Base-by-base conservation (phyloP, 225 moss, liverwort and hornwort genomes). In the Lunularia cruciata region DNA sequence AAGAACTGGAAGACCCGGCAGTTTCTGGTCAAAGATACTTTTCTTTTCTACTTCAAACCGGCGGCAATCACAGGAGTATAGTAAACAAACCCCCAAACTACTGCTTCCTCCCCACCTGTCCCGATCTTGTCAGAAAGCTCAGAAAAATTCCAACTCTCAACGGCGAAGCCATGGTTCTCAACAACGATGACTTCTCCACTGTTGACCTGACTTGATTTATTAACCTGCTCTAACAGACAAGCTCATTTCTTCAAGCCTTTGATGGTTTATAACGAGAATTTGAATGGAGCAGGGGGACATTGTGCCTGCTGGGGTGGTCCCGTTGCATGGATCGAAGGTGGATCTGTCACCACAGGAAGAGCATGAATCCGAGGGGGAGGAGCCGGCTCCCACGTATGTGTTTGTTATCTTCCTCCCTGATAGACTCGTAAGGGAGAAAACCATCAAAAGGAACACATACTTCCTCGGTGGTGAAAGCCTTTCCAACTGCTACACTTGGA, bases 391-490 rank as follows among this genome's bases (percentile, higher is more conserved):
- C 8, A 39, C 61, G 0, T 68, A 53, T 49, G 72, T 76, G 16
- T 76, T 80, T 56, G 72, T 80, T 34, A 76, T 80, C 36, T 80
- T 80, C 58, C 68, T 80, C 43, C 80, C 80, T 3, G 72, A 80
- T 34, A 40, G 48, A 27, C 54, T 80, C 5, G 72, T 80, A 8
- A 63, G 46, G 31, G 62, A 59, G 19, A 48, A 71, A 46, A 38
- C 68, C 16, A 40, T 80, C 4, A 49, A 71, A 22, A 47, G 72
- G 23, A 80, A 80, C 57, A 80, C 80, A 12, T 72, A 76, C 48
- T 72, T 80, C 60, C 33, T 80, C 20, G 80, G 80, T 1, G 55
- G 80, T 27, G 80, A 80, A 37, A 72, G 57, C 47, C 75, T 76
- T 43, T 71, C 47, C 0, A 75, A 80, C n/a, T 80, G 80, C 49